A percentile compares a stretch with the other conserved stretches of the same genome.
phyloP scores from a whole-genome alignment of 495 filamentous ascomycete species.

The Copromyces sp. region DNA sequence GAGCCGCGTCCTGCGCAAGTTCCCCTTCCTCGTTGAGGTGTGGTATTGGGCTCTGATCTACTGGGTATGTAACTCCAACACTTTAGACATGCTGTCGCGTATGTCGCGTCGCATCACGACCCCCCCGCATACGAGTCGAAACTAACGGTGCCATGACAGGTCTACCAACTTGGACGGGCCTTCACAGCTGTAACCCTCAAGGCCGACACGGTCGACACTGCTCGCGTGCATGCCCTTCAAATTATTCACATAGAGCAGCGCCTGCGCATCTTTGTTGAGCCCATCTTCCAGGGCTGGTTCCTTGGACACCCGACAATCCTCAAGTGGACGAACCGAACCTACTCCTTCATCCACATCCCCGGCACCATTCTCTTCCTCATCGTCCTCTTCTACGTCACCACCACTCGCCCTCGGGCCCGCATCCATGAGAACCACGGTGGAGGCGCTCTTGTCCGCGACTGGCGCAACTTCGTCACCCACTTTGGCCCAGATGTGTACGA shows the following conservation, averaged over 20 bases:
- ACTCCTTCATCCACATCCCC: slow-evolving; percentile 76
- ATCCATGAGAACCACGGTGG: slow-evolving; percentile 24
- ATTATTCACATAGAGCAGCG: slow-evolving; percentile 47
- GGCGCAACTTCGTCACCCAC: slow-evolving; percentile 35
- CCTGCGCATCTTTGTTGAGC: slow-evolving; percentile 54
- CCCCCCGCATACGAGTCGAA: not conserved
- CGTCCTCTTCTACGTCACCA: slow-evolving; percentile 58
- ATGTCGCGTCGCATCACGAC: not conserved
- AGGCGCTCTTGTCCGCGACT: slow-evolving; percentile 22
- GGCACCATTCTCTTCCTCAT: slow-evolving; percentile 62
- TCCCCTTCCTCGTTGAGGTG: slow-evolving; percentile 69
- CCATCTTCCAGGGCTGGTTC: slow-evolving; percentile 49
- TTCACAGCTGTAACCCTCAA: slow-evolving; percentile 50
- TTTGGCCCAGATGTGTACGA: slow-evolving; percentile 21
- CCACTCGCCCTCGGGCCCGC: slow-evolving; percentile 32
- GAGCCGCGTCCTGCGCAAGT: slow-evolving; percentile 47
- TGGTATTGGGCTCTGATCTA: slow-evolving; percentile 74
- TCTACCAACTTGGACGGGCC: slow-evolving; percentile 27
- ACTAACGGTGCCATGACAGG: slow-evolving; percentile 3
- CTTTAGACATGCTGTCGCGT: not conserved
- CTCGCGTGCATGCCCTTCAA: slow-evolving; percentile 45
- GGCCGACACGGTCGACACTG: slow-evolving; percentile 39
- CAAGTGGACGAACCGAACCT: slow-evolving; percentile 49
- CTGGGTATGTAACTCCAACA: slow-evolving; percentile 44
- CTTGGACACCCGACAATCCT: slow-evolving; percentile 23